These are phyloP conservation scores for Waltergamsia citrina DNA, from an alignment of 2,329 filamentous ascomycete genomes.

Conservation along the genomic window DNA sequence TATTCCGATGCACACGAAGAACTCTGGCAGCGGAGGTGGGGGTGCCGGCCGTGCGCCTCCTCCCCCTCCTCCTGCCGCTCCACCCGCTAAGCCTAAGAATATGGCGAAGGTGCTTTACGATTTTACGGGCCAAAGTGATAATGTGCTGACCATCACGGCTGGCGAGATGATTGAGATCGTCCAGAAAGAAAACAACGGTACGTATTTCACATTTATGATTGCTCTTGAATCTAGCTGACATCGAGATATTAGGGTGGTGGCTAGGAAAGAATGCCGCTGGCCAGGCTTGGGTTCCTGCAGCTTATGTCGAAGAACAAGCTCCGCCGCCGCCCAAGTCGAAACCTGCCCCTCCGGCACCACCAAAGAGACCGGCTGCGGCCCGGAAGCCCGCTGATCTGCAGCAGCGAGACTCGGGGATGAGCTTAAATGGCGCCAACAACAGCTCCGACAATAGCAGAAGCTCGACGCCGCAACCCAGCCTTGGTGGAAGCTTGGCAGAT, in stretches of 20 bases:
- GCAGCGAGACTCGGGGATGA: conserved; percentile 64
- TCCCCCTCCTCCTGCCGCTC: conserved; percentile 58
- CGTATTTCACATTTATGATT: conserved; percentile 15
- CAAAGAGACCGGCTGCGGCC: conserved; percentile 66
- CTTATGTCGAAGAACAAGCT: conserved; percentile 82
- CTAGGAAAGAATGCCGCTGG: conserved; percentile 63
- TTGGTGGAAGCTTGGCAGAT: conserved; percentile 68
- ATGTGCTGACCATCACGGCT: conserved; percentile 72
- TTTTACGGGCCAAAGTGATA: conserved; percentile 74
- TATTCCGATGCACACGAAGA: conserved; percentile 43
- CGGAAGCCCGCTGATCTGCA: conserved; percentile 63
- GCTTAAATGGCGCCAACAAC: conserved; percentile 41
- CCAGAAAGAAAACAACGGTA: conserved; percentile 94
- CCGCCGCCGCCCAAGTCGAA: conserved; percentile 57
- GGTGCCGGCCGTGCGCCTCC: conserved; percentile 46
- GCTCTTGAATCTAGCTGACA: background rate
- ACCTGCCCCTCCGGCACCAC: conserved; percentile 66
- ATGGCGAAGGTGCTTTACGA: conserved; percentile 90
- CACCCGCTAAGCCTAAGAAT: conserved; percentile 50
- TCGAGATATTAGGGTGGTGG: conserved; percentile 76
- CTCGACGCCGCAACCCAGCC: conserved; percentile 60
- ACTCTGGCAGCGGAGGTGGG: conserved; percentile 41
- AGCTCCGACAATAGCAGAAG: conserved; percentile 52
- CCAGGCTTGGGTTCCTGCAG: conserved; percentile 91
- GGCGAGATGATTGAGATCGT: conserved; percentile 81